A percentile compares a stretch with the other conserved stretches of the same genome.
Conservation (phyloP, 116 monocot species). For the Cymodocea nodosa region DNA sequence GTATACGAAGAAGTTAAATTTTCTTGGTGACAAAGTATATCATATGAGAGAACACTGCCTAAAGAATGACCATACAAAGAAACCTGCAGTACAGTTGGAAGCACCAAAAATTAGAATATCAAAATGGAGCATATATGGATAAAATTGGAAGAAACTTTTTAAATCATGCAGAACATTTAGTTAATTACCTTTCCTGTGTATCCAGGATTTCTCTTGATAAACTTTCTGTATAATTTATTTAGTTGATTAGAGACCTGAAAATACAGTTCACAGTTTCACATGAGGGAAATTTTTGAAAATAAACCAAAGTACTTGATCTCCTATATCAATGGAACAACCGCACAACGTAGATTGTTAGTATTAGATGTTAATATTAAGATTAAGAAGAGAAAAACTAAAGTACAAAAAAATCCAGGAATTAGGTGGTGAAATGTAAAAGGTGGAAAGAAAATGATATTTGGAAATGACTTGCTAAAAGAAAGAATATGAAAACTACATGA, state of each 20-base stretch:
- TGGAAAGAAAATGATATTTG: too few relatives aligned
- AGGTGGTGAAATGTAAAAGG: too few relatives aligned
- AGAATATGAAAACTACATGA: too few relatives aligned
- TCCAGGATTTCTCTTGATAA: conserved; percentile 86
- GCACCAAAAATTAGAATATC: neutral
- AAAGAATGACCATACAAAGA: conserved; percentile 97
- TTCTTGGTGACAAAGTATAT: conserved; percentile 97
- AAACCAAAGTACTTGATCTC: neutral
- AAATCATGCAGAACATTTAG: neutral
- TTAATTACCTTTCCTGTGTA: conserved; percentile 77
- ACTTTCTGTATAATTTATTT: conserved; percentile 77
- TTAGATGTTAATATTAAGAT: too few relatives aligned
- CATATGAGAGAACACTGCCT: conserved; percentile 97
- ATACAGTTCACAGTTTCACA: neutral
- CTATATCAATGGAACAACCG: neutral
- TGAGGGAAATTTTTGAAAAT: neutral
- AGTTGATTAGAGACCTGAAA: conserved; percentile 84
- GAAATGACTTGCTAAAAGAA: too few relatives aligned
- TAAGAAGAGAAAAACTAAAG: too few relatives aligned
- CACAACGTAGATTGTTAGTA: neutral
- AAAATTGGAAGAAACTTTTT: neutral
- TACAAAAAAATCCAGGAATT: too few relatives aligned
- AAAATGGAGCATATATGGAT: neutral
- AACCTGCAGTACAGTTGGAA: conserved; percentile 43
- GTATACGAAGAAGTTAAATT: conserved; percentile 20